Base-by-base conservation (phyloP, 306 rosid genomes). In the Vicia villosa region DNA sequence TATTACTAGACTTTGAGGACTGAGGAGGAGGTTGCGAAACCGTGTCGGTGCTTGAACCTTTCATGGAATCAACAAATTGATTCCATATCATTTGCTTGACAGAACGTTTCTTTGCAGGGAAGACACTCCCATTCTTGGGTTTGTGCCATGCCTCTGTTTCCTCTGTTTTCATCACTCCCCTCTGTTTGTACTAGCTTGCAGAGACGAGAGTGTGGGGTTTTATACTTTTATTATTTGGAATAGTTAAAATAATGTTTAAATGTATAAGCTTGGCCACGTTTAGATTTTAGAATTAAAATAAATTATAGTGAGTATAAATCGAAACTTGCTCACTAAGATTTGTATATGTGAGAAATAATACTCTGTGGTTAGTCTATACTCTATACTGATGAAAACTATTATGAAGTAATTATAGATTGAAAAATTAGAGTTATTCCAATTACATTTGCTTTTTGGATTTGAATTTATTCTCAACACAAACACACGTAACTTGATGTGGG, bases 21-120 rank as follows among this genome's bases (percentile, higher is more conserved):
- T 11, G 26, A 50, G 28, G 8, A 4, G 34, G 56, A 9, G 6
- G 59, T 0, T 30, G 28, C 1, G 37, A 55, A 55, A 55, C 37
- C 19, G 5, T 13, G 19, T 13, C 13, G 2, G 62, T 24, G 6
- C 10, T 10, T 8, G 36, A 54, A 7, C 5, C 3, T 7, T 5
- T 11, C 10, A 11, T 10, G 1, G 6, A 8, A 36, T 77, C 4
- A 38, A 45, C 10, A 17, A 30, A 0, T 0, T 5, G 4, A 9
- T 75, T 24, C 74, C 51, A 66, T 10, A 82, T 75, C 86, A 45
- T 74, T n/a, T 5, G 1, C 66, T 82, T 78, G 21, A 78, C 83
- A 0, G 75, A 59, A 10, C 15, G 21, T 56, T 68, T 66, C 60
- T 71, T 21, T 2, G 63, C 45, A 6, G 86, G 86, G 28, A 78